Evolutionary conservation across 2,329 filamentous ascomycete genomes (phyloP).

Genomic region (Sarocladium kiliense): DNA sequence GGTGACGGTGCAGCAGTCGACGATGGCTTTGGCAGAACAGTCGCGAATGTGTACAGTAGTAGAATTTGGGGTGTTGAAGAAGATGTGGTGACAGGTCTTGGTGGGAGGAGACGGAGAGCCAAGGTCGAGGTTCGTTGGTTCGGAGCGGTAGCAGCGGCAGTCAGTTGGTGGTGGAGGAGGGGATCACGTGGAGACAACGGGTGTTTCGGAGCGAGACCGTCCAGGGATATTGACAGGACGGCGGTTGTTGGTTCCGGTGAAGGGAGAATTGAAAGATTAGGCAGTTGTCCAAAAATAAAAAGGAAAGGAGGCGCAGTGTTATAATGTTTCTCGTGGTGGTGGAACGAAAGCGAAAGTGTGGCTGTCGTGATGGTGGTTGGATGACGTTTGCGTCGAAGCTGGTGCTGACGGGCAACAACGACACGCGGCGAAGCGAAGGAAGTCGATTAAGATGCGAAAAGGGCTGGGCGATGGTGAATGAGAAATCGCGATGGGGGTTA

Average conservation of each 20-base stretch:
- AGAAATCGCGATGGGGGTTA: not conserved
- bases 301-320: not conserved
- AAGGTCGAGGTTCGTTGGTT: not conserved
- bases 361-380: not conserved
- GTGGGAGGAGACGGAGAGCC: not conserved
- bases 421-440: not conserved
- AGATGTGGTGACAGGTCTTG: not conserved
- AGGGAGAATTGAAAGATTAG: not conserved
- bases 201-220: slow-evolving; percentile 2
- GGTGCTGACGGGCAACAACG: not conserved
- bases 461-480: not conserved
- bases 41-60: no score
- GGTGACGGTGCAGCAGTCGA: not conserved
- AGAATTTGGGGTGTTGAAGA: not conserved
- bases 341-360: not conserved
- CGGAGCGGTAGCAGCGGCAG: not conserved
- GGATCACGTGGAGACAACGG: slow-evolving; percentile 7
- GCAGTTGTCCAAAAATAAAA: not conserved
- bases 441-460: not conserved
- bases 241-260: not conserved
- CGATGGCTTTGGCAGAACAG: not conserved
- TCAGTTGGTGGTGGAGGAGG: not conserved
- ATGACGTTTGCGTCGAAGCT: slow-evolving; percentile 2
- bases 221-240: not conserved
- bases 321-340: not conserved